Evolutionary conservation across 2,329 filamentous ascomycete genomes (phyloP).

Genomic region (Arthrinium puccinioides): DNA sequence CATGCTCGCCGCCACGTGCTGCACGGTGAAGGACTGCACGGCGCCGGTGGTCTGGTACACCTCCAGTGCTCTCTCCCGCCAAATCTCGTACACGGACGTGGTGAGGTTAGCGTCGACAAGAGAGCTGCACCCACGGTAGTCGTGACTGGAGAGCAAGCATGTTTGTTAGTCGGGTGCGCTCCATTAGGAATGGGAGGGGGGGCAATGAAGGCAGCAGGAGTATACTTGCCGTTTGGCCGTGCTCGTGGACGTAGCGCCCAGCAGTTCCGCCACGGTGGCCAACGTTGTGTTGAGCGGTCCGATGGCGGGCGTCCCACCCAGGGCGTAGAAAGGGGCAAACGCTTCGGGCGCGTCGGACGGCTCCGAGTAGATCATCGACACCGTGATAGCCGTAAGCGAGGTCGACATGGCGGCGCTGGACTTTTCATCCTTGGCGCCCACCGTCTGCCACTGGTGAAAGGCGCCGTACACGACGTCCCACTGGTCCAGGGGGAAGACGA

Average conservation of each 20-base stretch:
- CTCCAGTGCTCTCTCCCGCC: conserved; percentile 8
- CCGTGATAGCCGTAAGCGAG: conserved; percentile 7
- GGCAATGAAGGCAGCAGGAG: too few species aligned
- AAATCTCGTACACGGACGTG: conserved; percentile 13
- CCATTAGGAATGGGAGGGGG: too few species aligned
- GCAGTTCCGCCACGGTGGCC: too few species aligned
- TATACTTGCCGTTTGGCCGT: too few species aligned
- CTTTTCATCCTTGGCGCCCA: conserved; percentile 23
- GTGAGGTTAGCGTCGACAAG: conserved; percentile 15
- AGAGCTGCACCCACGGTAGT: conserved; percentile 12
- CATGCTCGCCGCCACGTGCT: conserved; percentile 6
- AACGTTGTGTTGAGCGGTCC: too few species aligned
- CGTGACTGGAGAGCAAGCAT: too few species aligned
- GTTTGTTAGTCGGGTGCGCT: too few species aligned
- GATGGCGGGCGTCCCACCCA: too few species aligned
- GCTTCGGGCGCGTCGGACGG: conserved; percentile 8
- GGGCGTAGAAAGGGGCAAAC: conserved; percentile 14
- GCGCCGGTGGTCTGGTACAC: conserved; percentile 9
- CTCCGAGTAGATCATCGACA: conserved; percentile 16
- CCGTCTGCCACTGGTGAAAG: too few species aligned
- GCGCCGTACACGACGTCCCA: conserved; percentile 14
- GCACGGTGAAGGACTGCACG: conserved; percentile 12
- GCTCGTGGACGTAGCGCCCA: too few species aligned
- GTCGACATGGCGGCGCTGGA: conserved; percentile 11
- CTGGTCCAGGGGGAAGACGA: conserved; percentile 11